Percentiles rank a stretch among this genome's conserved stretches.
These are phyloP conservation scores for Aspergillus sp. DNA, from an alignment of 2,329 filamentous ascomycete species.

Conservation along the genomic window DNA sequence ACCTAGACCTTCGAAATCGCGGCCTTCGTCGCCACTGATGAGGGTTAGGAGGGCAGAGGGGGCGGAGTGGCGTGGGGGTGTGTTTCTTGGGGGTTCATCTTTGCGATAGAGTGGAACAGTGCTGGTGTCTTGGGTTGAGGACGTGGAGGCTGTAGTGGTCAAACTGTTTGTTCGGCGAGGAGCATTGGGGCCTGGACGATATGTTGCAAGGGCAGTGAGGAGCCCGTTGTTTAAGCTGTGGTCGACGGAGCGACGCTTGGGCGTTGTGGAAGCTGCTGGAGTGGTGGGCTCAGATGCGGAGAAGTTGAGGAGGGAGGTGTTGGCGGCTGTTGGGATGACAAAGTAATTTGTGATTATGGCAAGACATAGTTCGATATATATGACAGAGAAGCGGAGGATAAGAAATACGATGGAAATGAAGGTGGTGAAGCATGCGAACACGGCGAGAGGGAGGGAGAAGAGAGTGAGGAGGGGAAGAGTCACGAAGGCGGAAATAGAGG, in stretches of 20 bases:
- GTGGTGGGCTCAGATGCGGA: conserved; percentile 32
- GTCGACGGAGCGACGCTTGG: conserved; percentile 29
- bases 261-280: conserved; percentile 23
- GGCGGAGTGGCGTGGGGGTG: conserved; percentile 16
- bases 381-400: conserved; percentile 60
- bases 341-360: conserved; percentile 61
- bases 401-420: conserved; percentile 63
- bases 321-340: conserved; percentile 33
- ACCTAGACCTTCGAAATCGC: conserved; percentile 49
- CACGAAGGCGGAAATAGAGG: conserved; percentile 42
- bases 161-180: conserved; percentile 7
- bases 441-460: conserved; percentile 63
- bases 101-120: conserved; percentile 13
- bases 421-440: conserved; percentile 66
- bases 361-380: conserved; percentile 65
- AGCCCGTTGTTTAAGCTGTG: conserved; percentile 15
- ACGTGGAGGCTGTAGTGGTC: conserved; percentile 2
- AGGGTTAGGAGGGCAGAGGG: conserved; percentile 26
- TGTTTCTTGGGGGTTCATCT: conserved; percentile 8
- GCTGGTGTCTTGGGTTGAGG: neutral
- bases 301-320: conserved; percentile 33
- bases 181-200: neutral
- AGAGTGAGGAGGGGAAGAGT: conserved; percentile 64
- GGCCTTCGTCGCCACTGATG: conserved; percentile 36
- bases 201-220: neutral